Evolutionary conservation across 768 basidiomycete species (phyloP), one percentile per base, ranked within the genome.

Genomic region (Agaricus sinodeliciosus): DNA sequence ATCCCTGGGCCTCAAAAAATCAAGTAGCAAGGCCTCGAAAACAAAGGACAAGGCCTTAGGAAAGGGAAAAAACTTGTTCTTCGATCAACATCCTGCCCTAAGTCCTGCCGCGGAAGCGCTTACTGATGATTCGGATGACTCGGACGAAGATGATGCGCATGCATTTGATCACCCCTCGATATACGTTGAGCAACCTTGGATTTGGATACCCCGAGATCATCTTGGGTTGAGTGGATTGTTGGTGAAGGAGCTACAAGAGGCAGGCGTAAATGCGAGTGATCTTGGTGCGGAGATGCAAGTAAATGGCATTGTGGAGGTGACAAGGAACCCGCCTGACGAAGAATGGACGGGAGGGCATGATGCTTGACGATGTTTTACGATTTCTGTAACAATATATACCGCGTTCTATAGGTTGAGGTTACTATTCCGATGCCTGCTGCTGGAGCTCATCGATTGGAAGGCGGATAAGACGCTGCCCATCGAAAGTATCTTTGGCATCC

Each of bases 391-490:
- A n/a, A 43, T 35, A 45, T 9, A 15, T 13, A 27, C 43, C 18
- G 13, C 11, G 16, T 22, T 31, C 49, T 36, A 31, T 37, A 13
- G 19, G 7, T 8, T 37, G 13, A 27, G 13, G 18, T 46, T n/a
- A 60, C 51, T 56, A 53, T 31, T 58, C 60, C 31, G 57, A 54
- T 3, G 63, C 56, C 51, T 57, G 59, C 55, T 63, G 60, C 58
- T 80, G 77, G 40, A 88, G 61, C 40, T 85, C 84, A 50, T 88
- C 85, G 34, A 87, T 72, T 0, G 85, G 84, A 9, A 89, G 75
- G n/a, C 86, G 84, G 25, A 89, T 85, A 27, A 89, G 71, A 48
- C 82, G 76, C 59, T 85, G 79, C 40, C 85, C 84, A 7, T 69
- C 67, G 16, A 58, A 43, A 16, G 47, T 45, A 15, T 59, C 60